Evolutionary conservation across 495 filamentous ascomycete species (phyloP).

Genomic region (Penicillium canariense): DNA sequence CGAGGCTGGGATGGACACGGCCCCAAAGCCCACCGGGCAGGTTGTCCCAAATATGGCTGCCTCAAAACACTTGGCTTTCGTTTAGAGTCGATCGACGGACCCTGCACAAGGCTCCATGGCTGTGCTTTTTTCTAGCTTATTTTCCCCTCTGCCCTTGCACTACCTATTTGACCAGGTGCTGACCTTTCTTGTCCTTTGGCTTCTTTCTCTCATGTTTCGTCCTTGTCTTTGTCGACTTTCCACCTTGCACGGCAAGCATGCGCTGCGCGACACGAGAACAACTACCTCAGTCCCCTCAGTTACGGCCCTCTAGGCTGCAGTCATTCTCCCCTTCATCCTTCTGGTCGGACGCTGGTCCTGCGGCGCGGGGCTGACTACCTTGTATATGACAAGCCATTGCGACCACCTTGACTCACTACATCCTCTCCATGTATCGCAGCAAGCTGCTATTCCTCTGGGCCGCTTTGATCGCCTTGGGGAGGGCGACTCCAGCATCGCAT

Average conservation of each 20-base stretch:
- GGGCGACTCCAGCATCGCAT: conserved; percentile 17
- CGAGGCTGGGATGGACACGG: too few relatives aligned
- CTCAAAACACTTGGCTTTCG: conserved; percentile 26
- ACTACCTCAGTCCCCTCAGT: not conserved
- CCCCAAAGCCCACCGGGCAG: not conserved
- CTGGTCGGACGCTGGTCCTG: not conserved
- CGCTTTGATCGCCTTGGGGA: conserved; percentile 4
- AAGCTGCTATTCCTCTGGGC: conserved; percentile 1
- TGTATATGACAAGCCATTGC: not conserved
- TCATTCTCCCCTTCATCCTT: not conserved
- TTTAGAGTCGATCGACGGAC: conserved; percentile 15
- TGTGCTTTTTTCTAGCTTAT: conserved; percentile 1
- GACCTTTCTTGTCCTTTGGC: not conserved
- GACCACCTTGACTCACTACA: not conserved
- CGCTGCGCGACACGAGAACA: not conserved
- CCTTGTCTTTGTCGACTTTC: not conserved
- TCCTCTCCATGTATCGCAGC: conserved; percentile 2
- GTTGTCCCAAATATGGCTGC: conserved; percentile 11
- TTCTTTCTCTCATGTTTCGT: conserved; percentile 1
- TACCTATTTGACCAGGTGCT: not conserved
- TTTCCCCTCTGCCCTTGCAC: not conserved
- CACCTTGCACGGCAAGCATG: not conserved
- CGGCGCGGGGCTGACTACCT: not conserved
- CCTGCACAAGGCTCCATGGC: conserved; percentile 8
- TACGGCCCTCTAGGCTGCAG: not conserved